These are phyloP conservation scores for Dactylonectria macrodidyma DNA, from an alignment of 2,329 filamentous ascomycete species.

Conservation along the genomic window DNA sequence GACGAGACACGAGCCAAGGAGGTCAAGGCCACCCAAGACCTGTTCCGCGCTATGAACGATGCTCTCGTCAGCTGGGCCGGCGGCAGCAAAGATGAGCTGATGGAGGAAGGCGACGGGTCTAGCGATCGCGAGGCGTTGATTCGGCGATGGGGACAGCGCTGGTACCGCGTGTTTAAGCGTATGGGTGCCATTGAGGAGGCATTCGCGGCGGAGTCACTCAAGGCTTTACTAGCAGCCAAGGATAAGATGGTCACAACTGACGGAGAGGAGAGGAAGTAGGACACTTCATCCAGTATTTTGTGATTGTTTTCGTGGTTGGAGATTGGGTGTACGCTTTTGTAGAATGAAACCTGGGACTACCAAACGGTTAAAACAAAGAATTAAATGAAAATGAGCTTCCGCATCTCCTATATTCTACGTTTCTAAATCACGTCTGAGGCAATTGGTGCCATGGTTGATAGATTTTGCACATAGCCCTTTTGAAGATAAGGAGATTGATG, in stretches of 20 bases:
- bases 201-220: constrained; percentile 57
- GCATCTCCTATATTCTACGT: neutral
- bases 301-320: constrained; percentile 16
- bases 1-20: constrained; percentile 80
- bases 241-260: constrained; percentile 40
- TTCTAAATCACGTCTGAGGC: neutral
- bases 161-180: constrained; percentile 87
- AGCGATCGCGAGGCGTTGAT: constrained; percentile 75
- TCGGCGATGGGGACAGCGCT: constrained; percentile 85
- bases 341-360: constrained; percentile 24
- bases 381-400: constrained; percentile 9
- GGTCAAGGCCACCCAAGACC: constrained; percentile 79
- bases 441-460: no score
- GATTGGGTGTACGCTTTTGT: constrained; percentile 26
- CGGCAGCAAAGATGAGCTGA: constrained; percentile 81
- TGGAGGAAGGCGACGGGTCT: constrained; percentile 76
- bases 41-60: constrained; percentile 88
- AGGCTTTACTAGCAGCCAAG: constrained; percentile 42
- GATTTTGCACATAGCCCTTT: no score
- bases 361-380: constrained; percentile 26
- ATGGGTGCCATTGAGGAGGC: constrained; percentile 90
- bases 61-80: constrained; percentile 79
- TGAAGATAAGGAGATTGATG: neutral
- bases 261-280: constrained; percentile 40
- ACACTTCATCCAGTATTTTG: constrained; percentile 33